Percentiles rank a stretch among this genome's conserved stretches.
Evolutionary conservation across 1,284 basidiomycete genomes (phyloP).

Genomic region (Irpex sp.): DNA sequence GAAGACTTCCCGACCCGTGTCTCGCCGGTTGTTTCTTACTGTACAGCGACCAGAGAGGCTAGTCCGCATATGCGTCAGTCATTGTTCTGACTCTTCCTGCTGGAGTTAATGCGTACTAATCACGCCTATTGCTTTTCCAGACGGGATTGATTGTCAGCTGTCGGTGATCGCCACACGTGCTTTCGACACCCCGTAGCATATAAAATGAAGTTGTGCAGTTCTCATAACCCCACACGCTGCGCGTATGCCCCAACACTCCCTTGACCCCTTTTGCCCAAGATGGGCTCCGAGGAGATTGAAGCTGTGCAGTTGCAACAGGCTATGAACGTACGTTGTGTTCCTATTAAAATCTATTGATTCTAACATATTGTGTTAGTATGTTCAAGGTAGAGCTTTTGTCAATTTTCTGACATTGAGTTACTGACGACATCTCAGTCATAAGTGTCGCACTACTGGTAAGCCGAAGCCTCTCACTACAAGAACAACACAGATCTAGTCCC

Average conservation of each 20-base stretch:
- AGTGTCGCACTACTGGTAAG: not conserved
- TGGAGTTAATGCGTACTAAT: too few relatives aligned
- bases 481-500: too few relatives aligned
- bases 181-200: too few relatives aligned
- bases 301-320: not conserved
- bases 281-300: not conserved
- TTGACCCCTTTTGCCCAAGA: not conserved
- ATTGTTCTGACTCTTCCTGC: too few relatives aligned
- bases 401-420: not conserved
- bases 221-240: not conserved
- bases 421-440: not conserved
- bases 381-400: not conserved
- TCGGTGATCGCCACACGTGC: too few relatives aligned
- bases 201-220: not conserved
- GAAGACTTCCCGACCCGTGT: too few relatives aligned
- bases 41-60: too few relatives aligned
- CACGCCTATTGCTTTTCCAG: too few relatives aligned
- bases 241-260: not conserved
- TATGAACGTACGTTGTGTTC: not conserved
- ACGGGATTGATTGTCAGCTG: too few relatives aligned
- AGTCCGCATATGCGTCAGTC: too few relatives aligned
- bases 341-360: not conserved
- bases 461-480: too few relatives aligned
- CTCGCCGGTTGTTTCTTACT: too few relatives aligned
- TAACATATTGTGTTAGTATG: not conserved